Evolutionary conservation across 805 yeast genomes (phyloP), one percentile per base, ranked within the genome.

Genomic region (Ogataea minuta): DNA sequence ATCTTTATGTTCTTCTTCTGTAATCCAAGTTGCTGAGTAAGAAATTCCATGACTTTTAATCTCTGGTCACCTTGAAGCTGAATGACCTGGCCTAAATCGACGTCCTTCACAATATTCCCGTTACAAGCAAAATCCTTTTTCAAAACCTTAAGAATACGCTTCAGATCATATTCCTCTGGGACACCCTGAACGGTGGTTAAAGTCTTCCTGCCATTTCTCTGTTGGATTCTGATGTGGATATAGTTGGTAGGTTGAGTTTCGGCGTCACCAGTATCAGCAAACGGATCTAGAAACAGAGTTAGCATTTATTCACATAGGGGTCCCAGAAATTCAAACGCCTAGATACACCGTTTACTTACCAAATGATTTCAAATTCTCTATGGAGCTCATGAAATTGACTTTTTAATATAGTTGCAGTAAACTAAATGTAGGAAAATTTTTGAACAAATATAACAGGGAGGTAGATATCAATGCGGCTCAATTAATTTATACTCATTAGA

Each of bases 261-360:
- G 73, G 93, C 95, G 79, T 91, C 98, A 76, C 97, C 98, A 72
- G 97, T 90, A 71, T 91, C 99, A 82, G 98, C 97, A 82, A 91
- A 91, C 50, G 99, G 99, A 73, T 91, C 96, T 75, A 34, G 24
- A 23, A 15, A 14, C 5, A 20, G 6, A 23, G 36, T 28, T 24
- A 21, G 36, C 19, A 26, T n/a, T 21, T 15, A 8, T 5, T 19
- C 5, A 19, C 21, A 19, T 6, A 8, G 5, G 21, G 8, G 21
- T 5, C 4, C 12, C 20, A 24, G n/a, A 13, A 9, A 31, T 13
- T 12, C 10, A 17, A 23, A 12, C 14, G 16, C 28, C 4, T 12
- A 23, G 21, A 23, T 10, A 17, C 6, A 9, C 4, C 8, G 9
- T 68, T 19, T 19, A 19, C 77, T 40, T 71, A 73, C 77, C 81